Conservation (phyloP, 345 rosid genomes). For the Geranium brycei region DNA sequence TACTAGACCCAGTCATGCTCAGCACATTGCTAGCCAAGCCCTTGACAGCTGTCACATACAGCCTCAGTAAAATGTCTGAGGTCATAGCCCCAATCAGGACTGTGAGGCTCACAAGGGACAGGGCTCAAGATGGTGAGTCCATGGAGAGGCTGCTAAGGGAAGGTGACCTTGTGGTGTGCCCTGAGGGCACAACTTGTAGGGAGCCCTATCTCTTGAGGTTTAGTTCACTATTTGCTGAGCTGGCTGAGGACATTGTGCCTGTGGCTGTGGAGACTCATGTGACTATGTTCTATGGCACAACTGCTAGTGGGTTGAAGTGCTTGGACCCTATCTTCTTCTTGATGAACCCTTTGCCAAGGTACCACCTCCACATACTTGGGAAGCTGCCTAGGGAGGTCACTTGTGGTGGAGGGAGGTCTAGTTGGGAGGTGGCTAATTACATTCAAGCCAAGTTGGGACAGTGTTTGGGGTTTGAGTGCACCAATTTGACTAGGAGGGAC, state of each 20-base stretch:
- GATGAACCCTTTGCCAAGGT: conserved; percentile 75
- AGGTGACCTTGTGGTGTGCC: conserved; percentile 84
- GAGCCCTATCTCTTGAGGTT: conserved; percentile 85
- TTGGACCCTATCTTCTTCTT: conserved; percentile 77
- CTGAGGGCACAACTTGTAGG: conserved; percentile 92
- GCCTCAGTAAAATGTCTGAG: conserved; percentile 80
- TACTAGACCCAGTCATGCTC: conserved; percentile 78
- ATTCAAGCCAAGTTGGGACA: conserved; percentile 58
- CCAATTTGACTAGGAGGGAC: conserved; percentile 67
- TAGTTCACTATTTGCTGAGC: conserved; percentile 79
- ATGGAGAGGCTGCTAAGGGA: conserved; percentile 54
- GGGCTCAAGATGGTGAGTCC: conserved; percentile 49
- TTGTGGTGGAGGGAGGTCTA: conserved; percentile 50
- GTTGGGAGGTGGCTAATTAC: conserved; percentile 64
- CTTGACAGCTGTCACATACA: conserved; percentile 77
- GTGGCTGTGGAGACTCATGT: conserved; percentile 59
- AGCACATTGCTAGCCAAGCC: conserved; percentile 44
- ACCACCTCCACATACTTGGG: conserved; percentile 38
- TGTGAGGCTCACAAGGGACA: conserved; percentile 63
- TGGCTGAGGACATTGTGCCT: conserved; percentile 72
- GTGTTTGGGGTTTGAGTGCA: conserved; percentile 80
- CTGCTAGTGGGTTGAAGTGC: conserved; percentile 79
- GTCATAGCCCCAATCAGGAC: conserved; percentile 69
- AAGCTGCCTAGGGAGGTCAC: conserved; percentile 43
- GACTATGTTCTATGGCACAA: conserved; percentile 82